These are phyloP conservation scores for Russula lepida DNA, from an alignment of 768 basidiomycete species.

Conservation along the genomic window DNA sequence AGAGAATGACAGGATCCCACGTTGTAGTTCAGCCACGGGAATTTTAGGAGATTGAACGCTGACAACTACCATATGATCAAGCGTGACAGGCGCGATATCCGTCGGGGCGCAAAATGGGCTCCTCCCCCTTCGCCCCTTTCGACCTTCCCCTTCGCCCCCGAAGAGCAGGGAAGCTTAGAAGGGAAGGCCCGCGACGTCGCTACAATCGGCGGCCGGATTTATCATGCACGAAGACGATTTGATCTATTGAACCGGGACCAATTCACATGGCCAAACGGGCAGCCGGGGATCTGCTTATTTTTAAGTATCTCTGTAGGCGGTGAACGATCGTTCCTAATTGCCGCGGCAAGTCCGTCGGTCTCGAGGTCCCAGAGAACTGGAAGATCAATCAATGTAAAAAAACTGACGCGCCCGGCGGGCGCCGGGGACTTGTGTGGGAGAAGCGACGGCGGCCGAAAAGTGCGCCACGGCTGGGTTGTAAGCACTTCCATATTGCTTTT, in stretches of 20 bases:
- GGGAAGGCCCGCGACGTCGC: neutral
- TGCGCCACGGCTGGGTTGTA: neutral
- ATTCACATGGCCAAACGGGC: slow-evolving; percentile 5
- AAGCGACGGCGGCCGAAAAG: slow-evolving; percentile 10
- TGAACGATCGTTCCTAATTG: slow-evolving; percentile 20
- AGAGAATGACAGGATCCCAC: slow-evolving; percentile 2
- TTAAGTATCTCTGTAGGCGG: slow-evolving; percentile 13
- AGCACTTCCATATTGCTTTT: neutral
- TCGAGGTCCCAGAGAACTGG: slow-evolving; percentile 6
- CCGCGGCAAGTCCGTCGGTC: slow-evolving; percentile 21
- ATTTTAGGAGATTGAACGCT: neutral
- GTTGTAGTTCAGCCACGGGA: neutral
- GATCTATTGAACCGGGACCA: slow-evolving; percentile 11
- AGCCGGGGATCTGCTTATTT: slow-evolving; percentile 16
- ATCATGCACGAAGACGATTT: neutral
- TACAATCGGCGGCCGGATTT: slow-evolving; percentile 8
- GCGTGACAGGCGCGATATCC: neutral
- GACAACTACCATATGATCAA: neutral
- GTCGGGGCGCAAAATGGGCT: neutral
- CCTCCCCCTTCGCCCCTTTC: neutral
- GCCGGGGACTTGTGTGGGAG: neutral
- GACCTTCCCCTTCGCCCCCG: neutral
- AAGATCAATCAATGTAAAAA: neutral
- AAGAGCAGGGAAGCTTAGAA: slow-evolving; percentile 15
- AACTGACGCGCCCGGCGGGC: neutral